These are phyloP conservation scores for Apiospora kogelbergensis DNA, from an alignment of 2,329 filamentous ascomycete genomes.

Conservation along the genomic window DNA sequence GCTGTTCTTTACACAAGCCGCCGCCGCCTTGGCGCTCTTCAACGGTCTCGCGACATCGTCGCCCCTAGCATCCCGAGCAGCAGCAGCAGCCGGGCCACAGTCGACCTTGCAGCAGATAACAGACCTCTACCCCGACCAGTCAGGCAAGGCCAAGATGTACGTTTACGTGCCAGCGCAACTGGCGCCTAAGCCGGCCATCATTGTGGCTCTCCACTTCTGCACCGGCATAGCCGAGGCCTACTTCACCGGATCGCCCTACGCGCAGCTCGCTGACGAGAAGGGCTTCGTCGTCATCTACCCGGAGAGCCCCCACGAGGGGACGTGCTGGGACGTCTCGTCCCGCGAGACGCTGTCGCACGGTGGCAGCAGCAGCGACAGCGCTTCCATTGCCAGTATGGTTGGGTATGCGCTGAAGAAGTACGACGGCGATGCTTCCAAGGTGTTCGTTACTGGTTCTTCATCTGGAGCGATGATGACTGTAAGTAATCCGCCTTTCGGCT, in stretches of 20 bases:
- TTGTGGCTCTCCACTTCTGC: conserved; percentile 57
- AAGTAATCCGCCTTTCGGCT: too few species aligned
- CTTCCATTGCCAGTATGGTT: conserved; percentile 59
- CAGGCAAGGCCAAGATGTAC: conserved; percentile 41
- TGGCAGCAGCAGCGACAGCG: conserved; percentile 56
- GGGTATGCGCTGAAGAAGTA: conserved; percentile 52
- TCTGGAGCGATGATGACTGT: conserved; percentile 48
- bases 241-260: conserved; percentile 49
- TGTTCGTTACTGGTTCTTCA: conserved; percentile 51
- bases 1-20: background rate
- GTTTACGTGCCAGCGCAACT: conserved; percentile 40
- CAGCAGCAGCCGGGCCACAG: background rate
- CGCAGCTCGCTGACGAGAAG: conserved; percentile 38
- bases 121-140: conserved; percentile 35
- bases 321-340: conserved; percentile 60
- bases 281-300: conserved; percentile 56
- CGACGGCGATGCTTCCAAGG: conserved; percentile 45
- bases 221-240: conserved; percentile 48
- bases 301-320: conserved; percentile 46
- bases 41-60: background rate
- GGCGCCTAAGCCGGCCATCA: conserved; percentile 42
- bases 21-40: background rate
- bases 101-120: conserved; percentile 26
- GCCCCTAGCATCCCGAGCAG: background rate
- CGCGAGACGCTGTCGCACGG: conserved; percentile 41